Percentiles rank a stretch among this genome's conserved stretches.
These are phyloP conservation scores for Xylogone sp. DNA, from an alignment of 2,329 filamentous ascomycete species.

Conservation along the genomic window DNA sequence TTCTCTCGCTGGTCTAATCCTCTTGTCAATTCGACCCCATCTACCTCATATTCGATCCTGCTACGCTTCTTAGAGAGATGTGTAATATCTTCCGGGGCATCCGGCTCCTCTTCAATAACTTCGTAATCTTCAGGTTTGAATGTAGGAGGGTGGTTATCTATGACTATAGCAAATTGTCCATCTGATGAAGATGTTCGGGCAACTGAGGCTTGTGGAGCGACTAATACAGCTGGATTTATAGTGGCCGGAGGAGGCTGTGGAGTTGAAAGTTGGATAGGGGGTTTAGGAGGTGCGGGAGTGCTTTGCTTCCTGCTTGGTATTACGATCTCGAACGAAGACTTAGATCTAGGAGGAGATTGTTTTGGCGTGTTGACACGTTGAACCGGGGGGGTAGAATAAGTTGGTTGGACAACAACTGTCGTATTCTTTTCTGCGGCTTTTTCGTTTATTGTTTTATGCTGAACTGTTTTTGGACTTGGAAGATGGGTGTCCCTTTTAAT, in stretches of 20 bases:
- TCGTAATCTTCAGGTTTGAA: constrained; percentile 25
- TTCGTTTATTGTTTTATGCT: constrained; percentile 5
- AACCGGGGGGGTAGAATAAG: not conserved
- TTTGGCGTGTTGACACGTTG: not conserved
- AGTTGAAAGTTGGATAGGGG: constrained; percentile 7
- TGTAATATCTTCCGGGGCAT: constrained; percentile 21
- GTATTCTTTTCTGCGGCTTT: constrained; percentile 13
- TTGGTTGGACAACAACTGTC: constrained; percentile 7
- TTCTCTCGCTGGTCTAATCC: constrained; percentile 78
- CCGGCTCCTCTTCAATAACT: constrained; percentile 11
- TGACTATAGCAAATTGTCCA: constrained; percentile 18
- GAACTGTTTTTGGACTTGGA: not conserved
- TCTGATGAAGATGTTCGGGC: constrained; percentile 7
- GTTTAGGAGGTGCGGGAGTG: not conserved
- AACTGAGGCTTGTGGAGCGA: constrained; percentile 4
- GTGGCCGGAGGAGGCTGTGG: constrained; percentile 34
- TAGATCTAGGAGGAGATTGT: not conserved
- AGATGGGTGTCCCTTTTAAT: not conserved
- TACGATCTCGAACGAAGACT: not conserved
- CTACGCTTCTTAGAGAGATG: constrained; percentile 43
- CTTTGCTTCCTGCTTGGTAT: constrained; percentile 1
- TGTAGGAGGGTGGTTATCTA: constrained; percentile 18
- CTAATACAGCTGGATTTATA: constrained; percentile 9
- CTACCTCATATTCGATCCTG: constrained; percentile 43
- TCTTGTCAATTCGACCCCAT: constrained; percentile 54